Conservation (phyloP, 495 filamentous ascomycete genomes). For the Lichina pygmaea region DNA sequence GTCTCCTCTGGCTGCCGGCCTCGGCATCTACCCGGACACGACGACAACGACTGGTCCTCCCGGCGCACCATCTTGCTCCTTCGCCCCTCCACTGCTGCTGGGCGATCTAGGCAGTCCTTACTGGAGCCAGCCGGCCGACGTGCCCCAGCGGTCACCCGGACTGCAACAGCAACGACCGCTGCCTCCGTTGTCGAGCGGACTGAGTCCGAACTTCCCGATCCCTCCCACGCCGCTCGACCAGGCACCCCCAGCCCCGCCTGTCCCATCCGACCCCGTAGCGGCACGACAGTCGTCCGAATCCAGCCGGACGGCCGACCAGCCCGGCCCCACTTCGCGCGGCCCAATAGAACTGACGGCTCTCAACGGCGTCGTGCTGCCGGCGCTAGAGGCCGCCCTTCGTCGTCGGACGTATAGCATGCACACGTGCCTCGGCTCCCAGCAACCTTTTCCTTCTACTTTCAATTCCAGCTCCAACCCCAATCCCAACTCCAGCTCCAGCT, state of each 20-base stretch:
- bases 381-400: slow-evolving; percentile 64
- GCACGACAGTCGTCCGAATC: slow-evolving; percentile 9
- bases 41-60: too few species aligned
- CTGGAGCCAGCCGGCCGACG: neutral
- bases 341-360: slow-evolving; percentile 29
- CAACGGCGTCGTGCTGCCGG: slow-evolving; percentile 66
- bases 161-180: slow-evolving; percentile 11
- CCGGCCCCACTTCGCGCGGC: neutral
- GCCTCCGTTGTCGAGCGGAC: slow-evolving; percentile 6
- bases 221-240: slow-evolving; percentile 1
- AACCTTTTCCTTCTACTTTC: slow-evolving; percentile 15
- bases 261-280: slow-evolving; percentile 6
- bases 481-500: neutral
- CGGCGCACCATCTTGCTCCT: too few species aligned
- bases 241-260: slow-evolving; percentile 1
- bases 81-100: too few species aligned
- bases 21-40: too few species aligned
- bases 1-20: too few species aligned
- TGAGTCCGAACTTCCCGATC: slow-evolving; percentile 5
- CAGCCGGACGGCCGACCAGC: slow-evolving; percentile 8
- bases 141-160: slow-evolving; percentile 3
- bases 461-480: slow-evolving; percentile 2
- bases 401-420: slow-evolving; percentile 44
- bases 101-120: too few species aligned
- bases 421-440: slow-evolving; percentile 19